Conservation (phyloP, 78 protist species). For the Pigoraptor vietnamica region DNA sequence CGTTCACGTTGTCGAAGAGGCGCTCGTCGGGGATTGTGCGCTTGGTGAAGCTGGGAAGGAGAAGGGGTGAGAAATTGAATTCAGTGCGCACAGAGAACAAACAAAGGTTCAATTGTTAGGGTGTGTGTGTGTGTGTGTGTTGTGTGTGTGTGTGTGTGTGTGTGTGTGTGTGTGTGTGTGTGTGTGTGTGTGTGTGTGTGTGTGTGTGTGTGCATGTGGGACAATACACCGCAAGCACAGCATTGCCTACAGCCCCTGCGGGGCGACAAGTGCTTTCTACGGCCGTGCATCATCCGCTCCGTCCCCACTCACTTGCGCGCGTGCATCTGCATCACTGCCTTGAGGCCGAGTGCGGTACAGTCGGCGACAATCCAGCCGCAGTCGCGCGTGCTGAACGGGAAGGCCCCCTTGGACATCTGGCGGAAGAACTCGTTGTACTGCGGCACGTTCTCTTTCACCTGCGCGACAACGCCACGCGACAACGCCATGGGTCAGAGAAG, state of each 20-base stretch:
- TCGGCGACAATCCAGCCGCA: slow-evolving; percentile 92
- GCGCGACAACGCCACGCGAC: not conserved
- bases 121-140: no score
- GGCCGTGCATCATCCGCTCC: no score
- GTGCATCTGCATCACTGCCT: slow-evolving; percentile 25
- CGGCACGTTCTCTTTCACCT: slow-evolving; percentile 27
- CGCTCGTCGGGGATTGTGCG: slow-evolving; percentile 39
- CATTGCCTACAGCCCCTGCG: no score
- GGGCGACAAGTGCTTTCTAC: no score
- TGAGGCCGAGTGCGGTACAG: slow-evolving; percentile 88
- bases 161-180: no score
- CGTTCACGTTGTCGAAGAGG: slow-evolving; percentile 73
- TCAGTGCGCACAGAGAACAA: no score
- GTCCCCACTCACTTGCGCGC: not conserved
- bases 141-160: no score
- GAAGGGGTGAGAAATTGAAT: no score
- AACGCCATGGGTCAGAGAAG: not conserved
- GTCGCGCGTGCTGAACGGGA: slow-evolving; percentile 88
- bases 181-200: no score
- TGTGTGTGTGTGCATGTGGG: no score
- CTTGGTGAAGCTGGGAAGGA: slow-evolving; percentile 16
- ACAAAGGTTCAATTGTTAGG: no score
- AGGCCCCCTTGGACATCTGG: slow-evolving; percentile 78
- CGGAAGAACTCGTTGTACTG: slow-evolving; percentile 46
- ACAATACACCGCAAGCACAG: no score